Evolutionary conservation across 2,329 filamentous ascomycete species (phyloP), one percentile per base, ranked within the genome.

Genomic region (Neurospora sp.): DNA sequence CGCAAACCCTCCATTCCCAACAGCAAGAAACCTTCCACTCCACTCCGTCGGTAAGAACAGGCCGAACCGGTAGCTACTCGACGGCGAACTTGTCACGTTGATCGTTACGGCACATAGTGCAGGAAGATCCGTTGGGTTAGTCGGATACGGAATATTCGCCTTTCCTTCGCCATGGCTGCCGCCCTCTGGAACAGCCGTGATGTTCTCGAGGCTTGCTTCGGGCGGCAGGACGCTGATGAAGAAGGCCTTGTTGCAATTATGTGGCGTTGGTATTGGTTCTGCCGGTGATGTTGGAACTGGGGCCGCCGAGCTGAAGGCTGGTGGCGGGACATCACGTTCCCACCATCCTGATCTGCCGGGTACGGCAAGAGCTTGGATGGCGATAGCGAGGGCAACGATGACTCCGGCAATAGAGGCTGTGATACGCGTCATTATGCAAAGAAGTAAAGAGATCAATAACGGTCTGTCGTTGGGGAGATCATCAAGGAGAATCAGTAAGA

Each of bases 1-100:
- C 1, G 77, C 79, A 38, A 81, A 82, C 0, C 79, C 80, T 17
- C 79, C 80, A 70, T 81, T 82, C 1, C 81, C 81, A 6, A 80
- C 76, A 0, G 78, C 73, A 5, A 82, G 76, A 66, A 81, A 78
- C 15, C 79, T 73, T 2, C 71, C 71, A 66, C 80, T 81, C 80
- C 81, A 82, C 38, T 67, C 66, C 0, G 69, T 66, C 0, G 81
- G 81, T 28, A 83, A 74, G 67, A 82, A 82, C 1, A 82, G 66
- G 0, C 78, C 81, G 19, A 82, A 77, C 13, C 80, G 77, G 71
- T 80, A 81, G 19, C 73, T 73, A 17, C 79, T 80, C 7, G 73
- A 72, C 3, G 72, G 42, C 1, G 79, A 81, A 7, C 75, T 78
- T 1, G 72, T 72, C 33, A 82, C 79, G 3, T 72, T 70, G 11